A percentile compares a stretch with the other conserved stretches of the same genome.
These are phyloP conservation scores for Hydnum rufescens DNA, from an alignment of 768 basidiomycete genomes.

Conservation along the genomic window DNA sequence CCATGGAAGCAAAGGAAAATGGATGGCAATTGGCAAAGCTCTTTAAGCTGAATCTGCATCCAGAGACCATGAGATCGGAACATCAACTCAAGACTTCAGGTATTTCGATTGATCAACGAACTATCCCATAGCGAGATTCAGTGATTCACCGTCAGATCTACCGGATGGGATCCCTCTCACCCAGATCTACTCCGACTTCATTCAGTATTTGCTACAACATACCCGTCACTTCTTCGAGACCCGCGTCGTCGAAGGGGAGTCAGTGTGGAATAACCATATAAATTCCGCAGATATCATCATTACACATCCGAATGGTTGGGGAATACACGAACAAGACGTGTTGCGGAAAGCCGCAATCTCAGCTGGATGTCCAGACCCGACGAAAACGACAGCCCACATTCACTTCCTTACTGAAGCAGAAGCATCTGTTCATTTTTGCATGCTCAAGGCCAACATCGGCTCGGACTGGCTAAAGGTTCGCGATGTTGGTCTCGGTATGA, in stretches of 20 bases:
- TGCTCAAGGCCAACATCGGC: slow-evolving; percentile 20
- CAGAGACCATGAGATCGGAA: background rate
- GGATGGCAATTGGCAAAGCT: slow-evolving; percentile 2
- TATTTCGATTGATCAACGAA: background rate
- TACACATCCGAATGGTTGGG: slow-evolving; percentile 27
- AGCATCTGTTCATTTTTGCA: slow-evolving; percentile 30
- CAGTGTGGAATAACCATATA: background rate
- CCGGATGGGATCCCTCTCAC: slow-evolving; percentile 13
- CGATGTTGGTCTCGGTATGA: too few relatives aligned
- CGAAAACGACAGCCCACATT: slow-evolving; percentile 22
- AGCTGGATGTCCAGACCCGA: slow-evolving; percentile 23
- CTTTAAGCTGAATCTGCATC: slow-evolving; percentile 3
- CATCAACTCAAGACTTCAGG: background rate
- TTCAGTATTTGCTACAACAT: slow-evolving; percentile 14
- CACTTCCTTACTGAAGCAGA: slow-evolving; percentile 34
- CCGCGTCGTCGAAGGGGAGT: background rate
- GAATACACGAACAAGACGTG: slow-evolving; percentile 24
- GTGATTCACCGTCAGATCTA: slow-evolving; percentile 2
- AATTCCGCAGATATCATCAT: background rate
- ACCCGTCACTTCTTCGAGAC: slow-evolving; percentile 12
- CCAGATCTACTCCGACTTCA: slow-evolving; percentile 14
- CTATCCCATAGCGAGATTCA: background rate
- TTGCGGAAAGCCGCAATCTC: slow-evolving; percentile 26
- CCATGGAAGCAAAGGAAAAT: background rate
- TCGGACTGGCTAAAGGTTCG: background rate